Evolutionary conservation across 768 basidiomycete genomes (phyloP).

Genomic region (Termitomyces bulborhizus): DNA sequence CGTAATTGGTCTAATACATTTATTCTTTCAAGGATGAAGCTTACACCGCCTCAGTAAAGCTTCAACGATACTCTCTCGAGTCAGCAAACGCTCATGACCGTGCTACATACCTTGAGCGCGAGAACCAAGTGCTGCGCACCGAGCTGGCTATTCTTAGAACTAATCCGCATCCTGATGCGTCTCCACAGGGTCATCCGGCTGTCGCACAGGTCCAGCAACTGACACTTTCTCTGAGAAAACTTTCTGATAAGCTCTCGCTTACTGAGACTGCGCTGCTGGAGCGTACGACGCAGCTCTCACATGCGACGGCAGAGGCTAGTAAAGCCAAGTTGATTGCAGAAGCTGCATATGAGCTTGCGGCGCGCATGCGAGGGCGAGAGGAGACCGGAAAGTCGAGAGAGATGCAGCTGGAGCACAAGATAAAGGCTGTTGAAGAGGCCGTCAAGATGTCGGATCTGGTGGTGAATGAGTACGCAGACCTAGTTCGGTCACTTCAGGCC

Average conservation of each 20-base stretch:
- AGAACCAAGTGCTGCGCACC: conserved; percentile 49
- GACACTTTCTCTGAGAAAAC: conserved; percentile 59
- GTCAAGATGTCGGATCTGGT: conserved; percentile 56
- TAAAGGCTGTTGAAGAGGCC: conserved; percentile 50
- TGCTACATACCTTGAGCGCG: conserved; percentile 43
- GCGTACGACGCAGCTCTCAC: conserved; percentile 41
- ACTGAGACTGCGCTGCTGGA: conserved; percentile 51
- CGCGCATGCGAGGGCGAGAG: conserved; percentile 45
- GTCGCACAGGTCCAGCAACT: conserved; percentile 41
- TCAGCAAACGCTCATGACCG: conserved; percentile 42
- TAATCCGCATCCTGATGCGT: conserved; percentile 36
- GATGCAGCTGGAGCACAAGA: conserved; percentile 37
- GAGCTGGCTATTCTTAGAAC: conserved; percentile 54
- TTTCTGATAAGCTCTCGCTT: conserved; percentile 60
- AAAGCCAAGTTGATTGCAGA: conserved; percentile 39
- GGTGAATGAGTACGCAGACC: conserved; percentile 67
- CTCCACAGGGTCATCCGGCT: conserved; percentile 20
- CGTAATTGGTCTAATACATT: conserved; percentile 9
- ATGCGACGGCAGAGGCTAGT: conserved; percentile 34
- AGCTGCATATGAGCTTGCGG: conserved; percentile 49
- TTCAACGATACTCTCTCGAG: conserved; percentile 58
- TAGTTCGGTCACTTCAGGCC: conserved; percentile 61
- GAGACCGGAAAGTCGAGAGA: conserved; percentile 47
- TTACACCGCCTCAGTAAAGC: conserved; percentile 55
- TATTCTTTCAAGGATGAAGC: conserved; percentile 54